Percentiles rank a stretch among this genome's conserved stretches.
Evolutionary conservation across 139 green algal species (phyloP).

Genomic region (Zygnema circumcarinatum): DNA sequence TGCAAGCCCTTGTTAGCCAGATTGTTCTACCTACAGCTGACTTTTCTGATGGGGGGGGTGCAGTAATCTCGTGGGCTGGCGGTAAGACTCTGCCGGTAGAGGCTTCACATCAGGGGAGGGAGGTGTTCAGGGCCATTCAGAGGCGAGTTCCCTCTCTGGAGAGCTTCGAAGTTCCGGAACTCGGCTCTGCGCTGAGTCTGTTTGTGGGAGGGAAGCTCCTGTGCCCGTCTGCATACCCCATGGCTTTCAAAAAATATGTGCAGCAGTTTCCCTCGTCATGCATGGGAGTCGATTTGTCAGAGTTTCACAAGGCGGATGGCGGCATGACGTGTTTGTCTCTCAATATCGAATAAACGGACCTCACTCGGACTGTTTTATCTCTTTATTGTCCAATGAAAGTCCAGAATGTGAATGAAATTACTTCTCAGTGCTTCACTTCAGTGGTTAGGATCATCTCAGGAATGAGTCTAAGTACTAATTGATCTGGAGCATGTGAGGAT

Average conservation of each 20-base stretch:
- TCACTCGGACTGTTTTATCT: too few relatives aligned
- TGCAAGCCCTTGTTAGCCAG: conserved; percentile 1
- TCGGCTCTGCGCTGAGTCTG: neutral
- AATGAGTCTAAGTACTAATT: too few relatives aligned
- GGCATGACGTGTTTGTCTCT: conserved; percentile 33
- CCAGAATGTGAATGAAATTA: too few relatives aligned
- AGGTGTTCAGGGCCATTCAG: neutral
- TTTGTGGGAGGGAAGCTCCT: conserved; percentile 8
- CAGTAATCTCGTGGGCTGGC: conserved; percentile 12
- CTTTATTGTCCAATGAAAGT: too few relatives aligned
- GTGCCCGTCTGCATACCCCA: neutral
- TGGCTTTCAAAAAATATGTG: neutral
- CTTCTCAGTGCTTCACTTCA: too few relatives aligned
- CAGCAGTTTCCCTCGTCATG: neutral
- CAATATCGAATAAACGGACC: conserved; percentile 20
- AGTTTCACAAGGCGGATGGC: conserved; percentile 36
- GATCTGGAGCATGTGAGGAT: too few relatives aligned
- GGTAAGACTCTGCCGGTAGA: neutral
- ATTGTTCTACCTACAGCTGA: neutral
- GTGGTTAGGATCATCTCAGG: too few relatives aligned
- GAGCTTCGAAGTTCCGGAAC: neutral
- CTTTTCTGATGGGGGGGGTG: neutral
- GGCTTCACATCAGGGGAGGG: neutral
- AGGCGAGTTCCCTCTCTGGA: neutral
- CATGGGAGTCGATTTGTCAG: conserved; percentile 4